A percentile compares a stretch with the other conserved stretches of the same genome.
Conservation (phyloP, 768 basidiomycete genomes). For the Leccinum longicurvipes region DNA sequence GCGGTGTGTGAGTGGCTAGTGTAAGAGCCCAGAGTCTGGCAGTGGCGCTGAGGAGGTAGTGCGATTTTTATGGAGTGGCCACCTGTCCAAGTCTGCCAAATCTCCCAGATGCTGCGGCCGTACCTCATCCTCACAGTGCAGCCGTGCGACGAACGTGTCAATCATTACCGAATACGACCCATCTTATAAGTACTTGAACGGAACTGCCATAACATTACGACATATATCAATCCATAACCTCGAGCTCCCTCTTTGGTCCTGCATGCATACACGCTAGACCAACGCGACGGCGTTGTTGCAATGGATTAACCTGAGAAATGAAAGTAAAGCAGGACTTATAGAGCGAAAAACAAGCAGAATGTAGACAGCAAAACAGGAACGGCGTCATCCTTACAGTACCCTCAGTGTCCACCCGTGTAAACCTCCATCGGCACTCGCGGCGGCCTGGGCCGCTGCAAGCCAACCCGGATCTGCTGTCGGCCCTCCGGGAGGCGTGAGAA, state of each 20-base stretch:
- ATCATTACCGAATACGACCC: constrained; percentile 7
- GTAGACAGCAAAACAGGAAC: constrained; percentile 25
- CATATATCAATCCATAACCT: constrained; percentile 17
- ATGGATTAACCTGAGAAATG: constrained; percentile 4
- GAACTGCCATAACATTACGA: constrained; percentile 24
- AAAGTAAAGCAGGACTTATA: constrained; percentile 23
- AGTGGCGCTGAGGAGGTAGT: neutral
- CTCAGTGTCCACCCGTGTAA: constrained; percentile 76
- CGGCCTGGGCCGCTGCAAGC: constrained; percentile 72
- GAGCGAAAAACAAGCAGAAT: constrained; percentile 25
- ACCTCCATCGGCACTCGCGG: constrained; percentile 62
- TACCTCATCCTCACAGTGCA: neutral
- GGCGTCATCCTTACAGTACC: constrained; percentile 53
- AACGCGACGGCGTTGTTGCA: constrained; percentile 5
- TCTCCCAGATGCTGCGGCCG: neutral
- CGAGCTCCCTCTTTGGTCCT: constrained; percentile 9
- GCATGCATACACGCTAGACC: constrained; percentile 9
- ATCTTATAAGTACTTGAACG: constrained; percentile 4
- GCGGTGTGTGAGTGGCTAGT: constrained; percentile 2
- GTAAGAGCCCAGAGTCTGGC: neutral
- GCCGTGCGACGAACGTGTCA: constrained; percentile 28
- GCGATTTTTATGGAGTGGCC: constrained; percentile 13
- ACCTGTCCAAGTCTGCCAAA: too few species aligned
- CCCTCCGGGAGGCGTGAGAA: constrained; percentile 43
- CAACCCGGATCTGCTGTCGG: constrained; percentile 57